phyloP scores from a whole-genome alignment of 2,329 filamentous ascomycete genomes.

The Epichloe amarillans region DNA sequence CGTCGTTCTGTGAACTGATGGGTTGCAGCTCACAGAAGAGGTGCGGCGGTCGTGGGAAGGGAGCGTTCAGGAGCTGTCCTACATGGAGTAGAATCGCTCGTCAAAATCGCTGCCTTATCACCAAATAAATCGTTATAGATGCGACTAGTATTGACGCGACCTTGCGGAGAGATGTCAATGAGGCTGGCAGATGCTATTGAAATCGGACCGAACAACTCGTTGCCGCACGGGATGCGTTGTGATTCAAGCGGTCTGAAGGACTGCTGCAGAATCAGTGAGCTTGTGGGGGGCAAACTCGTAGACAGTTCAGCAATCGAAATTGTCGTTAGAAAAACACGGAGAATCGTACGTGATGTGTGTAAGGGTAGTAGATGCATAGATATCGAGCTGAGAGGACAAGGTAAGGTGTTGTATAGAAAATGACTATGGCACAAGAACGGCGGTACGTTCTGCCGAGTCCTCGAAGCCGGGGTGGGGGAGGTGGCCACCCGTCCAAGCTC shows the following conservation, averaged over 20 bases:
- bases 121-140: neutral
- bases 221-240: neutral
- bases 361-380: conserved; percentile 11
- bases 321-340: neutral
- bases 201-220: neutral
- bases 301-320: conserved; percentile 12
- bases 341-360: conserved; percentile 2
- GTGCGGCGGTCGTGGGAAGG: conserved; percentile 15
- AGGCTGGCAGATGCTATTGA: neutral
- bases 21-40: conserved; percentile 21
- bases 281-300: conserved; percentile 10
- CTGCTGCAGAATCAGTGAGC: conserved; percentile 13
- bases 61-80: conserved; percentile 16
- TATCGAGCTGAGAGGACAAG: conserved; percentile 19
- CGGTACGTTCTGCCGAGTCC: conserved; percentile 17
- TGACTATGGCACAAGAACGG: conserved; percentile 15
- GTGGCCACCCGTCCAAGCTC: neutral
- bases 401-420: conserved; percentile 17
- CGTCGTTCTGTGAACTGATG: conserved; percentile 23
- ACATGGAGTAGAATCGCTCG: conserved; percentile 17
- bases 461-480: conserved; percentile 4
- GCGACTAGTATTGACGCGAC: neutral
- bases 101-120: conserved; percentile 6
- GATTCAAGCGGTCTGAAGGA: conserved; percentile 5
- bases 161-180: neutral